These are phyloP conservation scores for Ogataea ramenticola DNA, from an alignment of 805 yeast genomes.

Conservation along the genomic window DNA sequence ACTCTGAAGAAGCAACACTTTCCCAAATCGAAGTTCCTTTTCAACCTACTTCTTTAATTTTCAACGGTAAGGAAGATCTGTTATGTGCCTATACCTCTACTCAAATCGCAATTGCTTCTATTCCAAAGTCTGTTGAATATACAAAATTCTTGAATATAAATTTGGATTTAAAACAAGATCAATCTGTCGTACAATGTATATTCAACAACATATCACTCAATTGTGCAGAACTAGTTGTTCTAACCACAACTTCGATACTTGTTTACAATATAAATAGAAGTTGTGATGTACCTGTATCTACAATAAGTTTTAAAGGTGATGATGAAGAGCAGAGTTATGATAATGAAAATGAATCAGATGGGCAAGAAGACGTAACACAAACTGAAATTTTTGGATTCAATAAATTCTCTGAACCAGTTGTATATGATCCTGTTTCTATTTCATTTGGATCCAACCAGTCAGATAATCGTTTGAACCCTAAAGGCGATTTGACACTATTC, in stretches of 20 bases:
- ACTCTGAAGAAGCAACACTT: background rate
- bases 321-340: background rate
- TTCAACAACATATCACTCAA: constrained; percentile 40
- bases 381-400: background rate
- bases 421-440: constrained; percentile 33
- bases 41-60: constrained; percentile 17
- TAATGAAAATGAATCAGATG: no score
- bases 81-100: constrained; percentile 17
- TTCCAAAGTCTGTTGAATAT: constrained; percentile 3
- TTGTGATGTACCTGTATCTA: constrained; percentile 13
- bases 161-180: constrained; percentile 9
- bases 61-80: constrained; percentile 19
- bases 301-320: constrained; percentile 3
- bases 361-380: background rate
- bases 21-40: constrained; percentile 9
- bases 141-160: constrained; percentile 6
- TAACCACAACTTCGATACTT: constrained; percentile 28
- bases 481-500: constrained; percentile 46
- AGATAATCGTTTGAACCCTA: constrained; percentile 12
- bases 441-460: constrained; percentile 33
- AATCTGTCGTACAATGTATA: constrained; percentile 27
- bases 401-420: background rate
- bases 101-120: background rate
- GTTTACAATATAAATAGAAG: constrained; percentile 29
- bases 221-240: constrained; percentile 36